Evolutionary conservation across 805 yeast genomes (phyloP), one percentile per base, ranked within the genome.

Genomic region (Candida verbasci): DNA sequence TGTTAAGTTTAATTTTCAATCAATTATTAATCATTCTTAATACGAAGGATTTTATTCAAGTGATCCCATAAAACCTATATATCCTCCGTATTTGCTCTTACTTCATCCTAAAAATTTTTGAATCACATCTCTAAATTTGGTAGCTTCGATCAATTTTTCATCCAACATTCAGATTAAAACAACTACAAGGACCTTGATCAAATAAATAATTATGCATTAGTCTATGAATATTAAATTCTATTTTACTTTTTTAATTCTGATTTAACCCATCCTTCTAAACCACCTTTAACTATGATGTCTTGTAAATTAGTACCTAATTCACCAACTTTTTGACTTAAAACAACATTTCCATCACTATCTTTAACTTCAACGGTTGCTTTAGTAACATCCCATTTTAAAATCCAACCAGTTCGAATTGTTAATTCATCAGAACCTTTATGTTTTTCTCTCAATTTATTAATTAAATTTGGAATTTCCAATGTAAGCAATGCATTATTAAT

Each of bases 231-330:
- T n/a, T n/a, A n/a, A n/a, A n/a, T n/a, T n/a, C n/a, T 12, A 17
- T 28, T 12, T 29, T 29, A 18, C 23, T 37, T 33, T 14, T 16
- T 15, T 45, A 82, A 65, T 58, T 86, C 83, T 15, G 88, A 71
- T 61, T 75, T 84, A 40, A 93, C 97, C 99, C 99, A 93, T 28
- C 95, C 95, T 72, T 93, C 99, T 40, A 93, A 77, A 39, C 99
- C 99, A 33, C 98, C 98, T 59, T 87, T 82, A 45, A 91, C 89
- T 47, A 93, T 93, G 53, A 93, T 93, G 50, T 93, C 98, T 67
- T 93, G 99, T 57, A 93, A 72, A 60, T 89, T 89, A 38, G 88
- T 80, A 46, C 98, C 97, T 44, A 93, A 72, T 62, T 93, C 97
- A 42, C 97, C 97, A 33, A 93, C 97, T 63, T 84, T 85, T 58